Base-by-base conservation (phyloP, 2,329 filamentous ascomycete species). In the Eurotiales sp. region DNA sequence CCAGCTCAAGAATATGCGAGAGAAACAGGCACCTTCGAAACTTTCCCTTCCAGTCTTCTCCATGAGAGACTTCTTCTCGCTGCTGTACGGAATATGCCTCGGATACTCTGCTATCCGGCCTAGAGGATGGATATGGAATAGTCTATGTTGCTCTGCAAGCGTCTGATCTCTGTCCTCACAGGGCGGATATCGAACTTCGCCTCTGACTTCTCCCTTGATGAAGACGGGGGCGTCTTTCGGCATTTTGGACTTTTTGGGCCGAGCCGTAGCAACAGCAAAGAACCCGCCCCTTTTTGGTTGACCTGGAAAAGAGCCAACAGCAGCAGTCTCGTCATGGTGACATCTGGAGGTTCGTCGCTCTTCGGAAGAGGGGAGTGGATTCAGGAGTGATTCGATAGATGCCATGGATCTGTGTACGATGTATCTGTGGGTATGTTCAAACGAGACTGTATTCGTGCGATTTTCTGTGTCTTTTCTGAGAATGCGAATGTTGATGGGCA, bases 41-140 rank as follows among this genome's bases (percentile, higher is more conserved):
- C 86, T 87, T 59, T 95, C 88, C 49, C 90, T 78, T 1, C 90
- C 89, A 3, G 92, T 97, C 74, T 89, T 95, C 57, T 86, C 82
- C 56, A 85, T 81, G 62, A 96, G 95, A 54, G 86, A 81, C 69
- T 95, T 95, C 77, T 96, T 97, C 58, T 90, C 88, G 66, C 91
- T 96, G 64, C 90, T 91, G 71, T 97, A 97, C 0, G 92, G 92
- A 53, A 96, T 95, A 62, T 92, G 90, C 46, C 84, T 78, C 58
- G 81, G 81, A 55, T 77, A 85, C 3, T 78, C 72, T n/a, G 61
- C 69, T 50, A 85, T 83, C n/a, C 75, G 63, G 1, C 75, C 89
- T 55, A 77, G 19, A 1, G 88, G 87, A 50, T 77, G 79, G 48
- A 96, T 75, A 14, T 80, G 74, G 63, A 87, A 92, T 34, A 73